These are phyloP conservation scores for Collybia sordida DNA, from an alignment of 768 basidiomycete genomes.

Conservation along the genomic window DNA sequence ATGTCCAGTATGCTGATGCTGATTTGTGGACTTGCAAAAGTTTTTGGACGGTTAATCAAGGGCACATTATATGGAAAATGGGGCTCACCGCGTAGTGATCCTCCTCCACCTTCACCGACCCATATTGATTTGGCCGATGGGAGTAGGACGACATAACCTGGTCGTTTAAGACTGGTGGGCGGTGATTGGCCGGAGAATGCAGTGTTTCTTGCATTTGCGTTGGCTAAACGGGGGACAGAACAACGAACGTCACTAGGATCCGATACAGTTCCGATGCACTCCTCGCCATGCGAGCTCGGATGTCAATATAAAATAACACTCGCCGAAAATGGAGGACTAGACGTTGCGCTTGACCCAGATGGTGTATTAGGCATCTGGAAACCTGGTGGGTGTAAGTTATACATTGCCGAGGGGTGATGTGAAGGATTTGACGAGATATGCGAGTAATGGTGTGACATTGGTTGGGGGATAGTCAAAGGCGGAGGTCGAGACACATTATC, in stretches of 20 bases:
- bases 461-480: slow-evolving; percentile 63
- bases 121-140: slow-evolving; percentile 45
- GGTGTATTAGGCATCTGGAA: slow-evolving; percentile 73
- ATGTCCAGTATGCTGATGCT: slow-evolving; percentile 35
- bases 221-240: slow-evolving; percentile 52
- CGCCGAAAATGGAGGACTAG: slow-evolving; percentile 85
- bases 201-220: slow-evolving; percentile 62
- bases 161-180: slow-evolving; percentile 39
- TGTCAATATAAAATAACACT: slow-evolving; percentile 49
- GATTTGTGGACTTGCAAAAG: slow-evolving; percentile 25
- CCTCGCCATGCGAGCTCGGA: too few relatives aligned
- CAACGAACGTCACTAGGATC: slow-evolving; percentile 57
- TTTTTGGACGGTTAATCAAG: neutral
- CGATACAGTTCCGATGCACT: slow-evolving; percentile 23
- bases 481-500: slow-evolving; percentile 46
- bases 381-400: slow-evolving; percentile 52
- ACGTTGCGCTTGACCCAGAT: slow-evolving; percentile 69
- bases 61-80: neutral
- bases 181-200: slow-evolving; percentile 50
- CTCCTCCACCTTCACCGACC: slow-evolving; percentile 66
- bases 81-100: slow-evolving; percentile 55
- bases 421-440: slow-evolving; percentile 37
- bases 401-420: slow-evolving; percentile 45
- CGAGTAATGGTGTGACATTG: slow-evolving; percentile 52
- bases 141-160: slow-evolving; percentile 40